Evolutionary conservation across 2,329 filamentous ascomycete species (phyloP).

Genomic region (Fusarium verticillioides): DNA sequence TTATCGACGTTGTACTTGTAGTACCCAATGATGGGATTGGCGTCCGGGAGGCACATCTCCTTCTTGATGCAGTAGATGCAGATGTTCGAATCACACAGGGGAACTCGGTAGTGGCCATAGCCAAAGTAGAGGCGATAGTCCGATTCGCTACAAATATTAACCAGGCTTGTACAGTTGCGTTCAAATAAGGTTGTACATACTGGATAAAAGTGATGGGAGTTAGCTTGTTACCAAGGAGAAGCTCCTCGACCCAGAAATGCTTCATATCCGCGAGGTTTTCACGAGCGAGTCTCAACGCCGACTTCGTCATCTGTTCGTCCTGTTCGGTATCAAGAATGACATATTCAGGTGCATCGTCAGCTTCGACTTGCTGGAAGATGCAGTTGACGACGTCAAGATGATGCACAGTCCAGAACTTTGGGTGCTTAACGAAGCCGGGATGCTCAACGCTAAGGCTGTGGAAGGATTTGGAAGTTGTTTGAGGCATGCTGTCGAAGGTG

Average conservation of each 20-base stretch:
- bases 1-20: not conserved
- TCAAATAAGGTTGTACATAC: not conserved
- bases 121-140: not conserved
- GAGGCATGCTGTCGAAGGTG: not conserved
- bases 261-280: too few relatives aligned
- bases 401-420: fast-evolving
- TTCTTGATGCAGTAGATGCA: fast-evolving
- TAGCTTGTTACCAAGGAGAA: not conserved
- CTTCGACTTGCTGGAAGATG: not conserved
- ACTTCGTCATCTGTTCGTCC: fast-evolving
- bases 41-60: not conserved
- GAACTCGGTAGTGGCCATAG: not conserved
- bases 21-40: not conserved
- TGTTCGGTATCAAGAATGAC: not conserved
- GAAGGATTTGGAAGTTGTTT: not conserved
- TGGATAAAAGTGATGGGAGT: not conserved
- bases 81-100: not conserved
- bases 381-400: not conserved
- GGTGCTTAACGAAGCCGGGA: not conserved
- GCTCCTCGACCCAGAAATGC: not conserved
- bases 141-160: not conserved
- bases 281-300: not conserved
- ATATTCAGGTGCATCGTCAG: fast-evolving
- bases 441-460: not conserved
- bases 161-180: not conserved